Percentiles rank a stretch among this genome's conserved stretches.
Conservation (phyloP, 208 protist genomes). For the Entamoeba histolytica region DNA sequence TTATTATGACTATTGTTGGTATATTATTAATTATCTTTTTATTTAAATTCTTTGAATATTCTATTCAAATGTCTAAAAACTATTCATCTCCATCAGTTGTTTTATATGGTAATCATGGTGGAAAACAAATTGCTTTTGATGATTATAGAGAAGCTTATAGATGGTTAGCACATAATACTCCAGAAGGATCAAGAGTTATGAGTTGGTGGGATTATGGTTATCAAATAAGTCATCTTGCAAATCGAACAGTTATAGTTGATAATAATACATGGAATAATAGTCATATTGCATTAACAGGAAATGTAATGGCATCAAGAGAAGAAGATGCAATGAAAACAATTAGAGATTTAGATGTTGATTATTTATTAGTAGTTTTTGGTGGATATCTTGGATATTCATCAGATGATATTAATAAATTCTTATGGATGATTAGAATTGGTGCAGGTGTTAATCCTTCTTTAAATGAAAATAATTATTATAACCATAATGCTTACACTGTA, state of each 20-base stretch:
- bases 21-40: slow-evolving; percentile 40
- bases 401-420: slow-evolving; percentile 82
- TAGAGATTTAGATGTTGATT: slow-evolving; percentile 72
- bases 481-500: slow-evolving; percentile 42
- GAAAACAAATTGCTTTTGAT: slow-evolving; percentile 55
- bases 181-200: slow-evolving; percentile 63
- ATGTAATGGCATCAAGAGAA: slow-evolving; percentile 55
- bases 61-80: slow-evolving; percentile 22
- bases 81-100: slow-evolving; percentile 55
- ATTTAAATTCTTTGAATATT: slow-evolving; percentile 35
- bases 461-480: slow-evolving; percentile 55
- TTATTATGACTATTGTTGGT: slow-evolving; percentile 19
- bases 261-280: slow-evolving; percentile 96
- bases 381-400: slow-evolving; percentile 55
- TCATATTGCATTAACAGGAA: slow-evolving; percentile 82
- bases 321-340: slow-evolving; percentile 61
- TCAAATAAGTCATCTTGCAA: slow-evolving; percentile 78
- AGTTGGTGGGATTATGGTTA: slow-evolving; percentile 97
- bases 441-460: slow-evolving; percentile 17
- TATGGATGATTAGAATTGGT: slow-evolving; percentile 69
- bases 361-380: slow-evolving; percentile 77
- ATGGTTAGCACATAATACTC: slow-evolving; percentile 75
- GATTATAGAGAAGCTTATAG: slow-evolving; percentile 82
- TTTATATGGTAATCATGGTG: not conserved
- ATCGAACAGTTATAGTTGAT: slow-evolving; percentile 75